These are phyloP conservation scores for Fusarium neocosmosporiellum DNA, from an alignment of 2,329 filamentous ascomycete species.

Conservation along the genomic window DNA sequence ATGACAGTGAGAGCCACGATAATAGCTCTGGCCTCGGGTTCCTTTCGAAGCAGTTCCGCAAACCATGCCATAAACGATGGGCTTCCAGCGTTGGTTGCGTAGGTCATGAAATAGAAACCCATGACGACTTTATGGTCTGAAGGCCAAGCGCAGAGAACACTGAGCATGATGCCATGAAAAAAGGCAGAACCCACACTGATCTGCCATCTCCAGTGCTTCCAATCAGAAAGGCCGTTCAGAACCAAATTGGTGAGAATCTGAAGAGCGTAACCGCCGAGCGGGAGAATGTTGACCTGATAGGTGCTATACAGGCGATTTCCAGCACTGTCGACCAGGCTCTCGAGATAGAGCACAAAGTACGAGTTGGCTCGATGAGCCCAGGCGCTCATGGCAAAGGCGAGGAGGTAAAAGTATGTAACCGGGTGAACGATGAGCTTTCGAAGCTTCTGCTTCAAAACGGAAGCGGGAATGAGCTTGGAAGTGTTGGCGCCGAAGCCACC, in stretches of 20 bases:
- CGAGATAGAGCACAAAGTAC: conserved; percentile 49
- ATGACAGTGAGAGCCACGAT: conserved; percentile 52
- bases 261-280: conserved; percentile 46
- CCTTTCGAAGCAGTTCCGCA: conserved; percentile 48
- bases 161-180: conserved; percentile 45
- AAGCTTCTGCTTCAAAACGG: conserved; percentile 41
- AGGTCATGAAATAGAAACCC: conserved; percentile 52
- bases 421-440: conserved; percentile 44
- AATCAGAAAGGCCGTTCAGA: conserved; percentile 51
- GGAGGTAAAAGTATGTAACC: conserved; percentile 47
- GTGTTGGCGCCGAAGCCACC: conserved; percentile 44
- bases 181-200: conserved; percentile 46
- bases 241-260: conserved; percentile 51
- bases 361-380: conserved; percentile 48
- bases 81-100: conserved; percentile 48
- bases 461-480: conserved; percentile 41
- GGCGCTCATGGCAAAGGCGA: conserved; percentile 45
- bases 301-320: conserved; percentile 45
- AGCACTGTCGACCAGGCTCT: conserved; percentile 42
- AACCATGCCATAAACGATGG: conserved; percentile 52
- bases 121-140: conserved; percentile 47
- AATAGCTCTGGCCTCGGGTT: conserved; percentile 51
- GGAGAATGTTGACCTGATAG: conserved; percentile 48
- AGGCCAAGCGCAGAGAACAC: conserved; percentile 50
- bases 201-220: conserved; percentile 55